Base-by-base conservation (phyloP, 257 asterid genomes). In the Scutellaria minor region DNA sequence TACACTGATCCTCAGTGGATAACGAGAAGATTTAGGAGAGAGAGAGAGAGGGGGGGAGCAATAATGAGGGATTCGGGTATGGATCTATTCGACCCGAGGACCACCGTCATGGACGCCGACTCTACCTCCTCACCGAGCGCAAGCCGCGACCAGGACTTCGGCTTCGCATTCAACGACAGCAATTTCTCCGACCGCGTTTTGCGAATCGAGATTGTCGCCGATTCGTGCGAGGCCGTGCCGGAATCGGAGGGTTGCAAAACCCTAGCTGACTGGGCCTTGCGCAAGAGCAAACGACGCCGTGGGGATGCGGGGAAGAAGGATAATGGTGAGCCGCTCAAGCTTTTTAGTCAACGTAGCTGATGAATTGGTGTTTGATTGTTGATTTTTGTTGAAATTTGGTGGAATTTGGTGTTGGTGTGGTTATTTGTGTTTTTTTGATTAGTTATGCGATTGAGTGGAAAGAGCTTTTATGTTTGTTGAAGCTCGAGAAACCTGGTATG, bases 151-250 rank as follows among this genome's bases (percentile, higher is more conserved):
- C 96, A 83, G 13, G 93, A 90, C 79, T 93, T 93, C 76, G 97
- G 82, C 14, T 90, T 93, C 84, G 98, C 97, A 46, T 90, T 93
- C 81, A 83, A 93, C 85, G 95, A 93, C 70, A 83, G 89, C 81
- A 90, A 87, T 72, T 93, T 93, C 75, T 93, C 98, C 9, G 98
- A 93, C 85, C 82, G 97, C 60, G 76, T 90, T 35, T 87, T 93
- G 0, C 85, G 88, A 67, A 90, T 93, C 83, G 98, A 90, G 88
- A 87, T 88, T 69, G 70, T 86, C 37, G 77, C 89, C 76, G 96
- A 88, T 69, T 72, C 88, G 2, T 31, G 82, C 14, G 94, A 83
- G 18, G 20, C 79, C 37, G 63, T 9, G 8, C 60, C 86, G 53
- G 85, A 78, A 61, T 40, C 82, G 22, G 91, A 77, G 7, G 82